Base-by-base conservation (phyloP, 1,284 basidiomycete genomes). In the Irpex sp. region DNA sequence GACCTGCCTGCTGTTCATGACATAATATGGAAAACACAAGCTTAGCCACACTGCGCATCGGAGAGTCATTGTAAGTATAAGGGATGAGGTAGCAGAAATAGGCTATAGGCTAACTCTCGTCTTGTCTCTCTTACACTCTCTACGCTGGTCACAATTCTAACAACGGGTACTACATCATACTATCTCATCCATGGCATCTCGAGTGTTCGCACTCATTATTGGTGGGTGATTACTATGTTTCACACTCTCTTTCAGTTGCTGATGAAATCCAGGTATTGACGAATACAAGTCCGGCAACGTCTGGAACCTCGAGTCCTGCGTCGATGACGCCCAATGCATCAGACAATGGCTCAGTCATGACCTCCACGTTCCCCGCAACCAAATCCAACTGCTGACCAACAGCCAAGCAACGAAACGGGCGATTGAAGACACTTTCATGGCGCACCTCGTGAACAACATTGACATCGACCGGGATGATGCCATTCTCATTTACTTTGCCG, bases 401-500 rank as follows among this genome's bases (percentile, higher is more conserved):
- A 76, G 76, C 52, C 77, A 84, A 52, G 88, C 87, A 0, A 85
- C 87, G 4, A 85, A 86, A 68, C 75, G 76, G 44, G 77, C 76
- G 63, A 87, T 90, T 52, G 85, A 88, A 68, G 78, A 84, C 66
- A 75, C 71, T 2, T 85, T 90, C 69, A 81, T 81, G 77, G 75
- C 75, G 3, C 86, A 89, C 67, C 78, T 90, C 47, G 75, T 85
- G 65, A 82, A 84, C 69, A 88, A 90, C 68, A 74, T 81, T 9
- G 74, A 73, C 31, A 86, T 90, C 59, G 79, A 83, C 47, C 74
- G 72, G 34, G 87, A 83, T 15, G 87, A 90, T 64, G 83, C 87
- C 37, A 80, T 90, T 51, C 68, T 90, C 64, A 72, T 90, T 60
- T 90, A 87, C 68, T 90, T 87, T 68, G 85, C 88, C 40, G 87